These are phyloP conservation scores for Fusarium sp. DNA, from an alignment of 2,329 filamentous ascomycete genomes.

Conservation along the genomic window DNA sequence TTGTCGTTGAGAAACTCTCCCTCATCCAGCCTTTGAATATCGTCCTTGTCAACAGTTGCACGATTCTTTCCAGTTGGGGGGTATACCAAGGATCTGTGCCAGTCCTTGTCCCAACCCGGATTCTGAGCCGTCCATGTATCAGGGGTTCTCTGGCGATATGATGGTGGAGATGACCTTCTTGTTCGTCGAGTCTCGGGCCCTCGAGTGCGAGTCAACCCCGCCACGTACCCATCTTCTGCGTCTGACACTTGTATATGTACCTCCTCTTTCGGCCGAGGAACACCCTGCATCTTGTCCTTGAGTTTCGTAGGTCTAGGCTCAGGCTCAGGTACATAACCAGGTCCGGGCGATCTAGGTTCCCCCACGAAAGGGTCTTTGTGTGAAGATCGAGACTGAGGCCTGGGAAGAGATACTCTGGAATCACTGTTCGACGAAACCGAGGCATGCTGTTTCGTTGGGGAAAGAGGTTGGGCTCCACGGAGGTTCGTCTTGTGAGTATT, in stretches of 20 bases:
- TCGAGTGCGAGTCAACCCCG: conserved; percentile 21
- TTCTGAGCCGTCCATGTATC: conserved; percentile 67
- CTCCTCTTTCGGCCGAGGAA: conserved; percentile 1
- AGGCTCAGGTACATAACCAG: background rate
- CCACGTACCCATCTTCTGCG: conserved; percentile 1
- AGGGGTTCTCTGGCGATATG: conserved; percentile 31
- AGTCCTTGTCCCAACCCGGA: conserved; percentile 66
- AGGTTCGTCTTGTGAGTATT: background rate
- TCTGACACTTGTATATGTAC: background rate
- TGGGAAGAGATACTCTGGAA: background rate
- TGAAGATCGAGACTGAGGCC: background rate
- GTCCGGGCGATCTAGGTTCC: conserved; percentile 13
- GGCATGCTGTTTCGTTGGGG: background rate
- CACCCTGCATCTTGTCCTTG: conserved; percentile 48
- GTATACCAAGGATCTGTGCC: conserved; percentile 74
- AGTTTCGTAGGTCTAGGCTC: conserved; percentile 37
- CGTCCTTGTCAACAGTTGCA: conserved; percentile 77
- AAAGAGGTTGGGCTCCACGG: background rate
- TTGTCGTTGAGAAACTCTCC: conserved; percentile 94
- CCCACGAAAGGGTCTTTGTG: conserved; percentile 26
- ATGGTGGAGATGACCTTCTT: conserved; percentile 41
- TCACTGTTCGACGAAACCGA: background rate
- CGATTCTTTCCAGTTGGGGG: conserved; percentile 71
- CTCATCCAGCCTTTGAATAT: conserved; percentile 84
- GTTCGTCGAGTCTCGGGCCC: conserved; percentile 47